A percentile compares a stretch with the other conserved stretches of the same genome.
These are phyloP conservation scores for Fusarium nanum DNA, from an alignment of 2,329 filamentous ascomycete species.

Conservation along the genomic window DNA sequence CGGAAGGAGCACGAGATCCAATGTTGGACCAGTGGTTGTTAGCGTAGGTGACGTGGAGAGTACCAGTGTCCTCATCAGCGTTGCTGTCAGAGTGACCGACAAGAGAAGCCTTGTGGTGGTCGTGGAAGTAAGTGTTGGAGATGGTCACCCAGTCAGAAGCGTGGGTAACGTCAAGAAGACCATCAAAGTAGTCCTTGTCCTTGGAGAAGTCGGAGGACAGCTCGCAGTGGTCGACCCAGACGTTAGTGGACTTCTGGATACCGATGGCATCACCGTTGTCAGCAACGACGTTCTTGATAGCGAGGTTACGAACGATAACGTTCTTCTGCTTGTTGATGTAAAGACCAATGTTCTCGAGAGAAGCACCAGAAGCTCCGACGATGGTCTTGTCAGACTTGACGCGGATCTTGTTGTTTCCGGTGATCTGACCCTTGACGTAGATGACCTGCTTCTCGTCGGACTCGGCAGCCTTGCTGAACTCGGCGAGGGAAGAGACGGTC, in stretches of 20 bases:
- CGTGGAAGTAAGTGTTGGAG: conserved; percentile 48
- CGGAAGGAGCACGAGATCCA: conserved; percentile 70
- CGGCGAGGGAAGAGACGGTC: conserved; percentile 57
- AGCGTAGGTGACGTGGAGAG: conserved; percentile 72
- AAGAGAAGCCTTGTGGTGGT: conserved; percentile 68
- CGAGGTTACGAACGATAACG: conserved; percentile 72
- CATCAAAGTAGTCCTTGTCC: conserved; percentile 78
- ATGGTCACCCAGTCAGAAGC: conserved; percentile 70
- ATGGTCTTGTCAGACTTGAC: conserved; percentile 61
- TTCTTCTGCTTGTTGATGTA: conserved; percentile 65
- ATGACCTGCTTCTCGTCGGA: conserved; percentile 57
- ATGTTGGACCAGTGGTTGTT: conserved; percentile 75
- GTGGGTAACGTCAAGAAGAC: conserved; percentile 72
- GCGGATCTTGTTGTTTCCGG: conserved; percentile 53
- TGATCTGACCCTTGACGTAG: conserved; percentile 56
- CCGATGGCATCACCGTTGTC: conserved; percentile 69
- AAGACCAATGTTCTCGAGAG: conserved; percentile 61
- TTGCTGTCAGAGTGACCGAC: conserved; percentile 71
- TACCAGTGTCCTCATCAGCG: conserved; percentile 67
- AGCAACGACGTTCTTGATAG: conserved; percentile 66
- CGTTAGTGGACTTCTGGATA: conserved; percentile 66
- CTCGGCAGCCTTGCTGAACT: conserved; percentile 60
- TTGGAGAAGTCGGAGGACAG: conserved; percentile 68
- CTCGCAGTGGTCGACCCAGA: conserved; percentile 77
- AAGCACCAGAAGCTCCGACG: conserved; percentile 53